phyloP scores from a whole-genome alignment of 1,139 yeast genomes.

The Barnettozyma hawaiiensis region DNA sequence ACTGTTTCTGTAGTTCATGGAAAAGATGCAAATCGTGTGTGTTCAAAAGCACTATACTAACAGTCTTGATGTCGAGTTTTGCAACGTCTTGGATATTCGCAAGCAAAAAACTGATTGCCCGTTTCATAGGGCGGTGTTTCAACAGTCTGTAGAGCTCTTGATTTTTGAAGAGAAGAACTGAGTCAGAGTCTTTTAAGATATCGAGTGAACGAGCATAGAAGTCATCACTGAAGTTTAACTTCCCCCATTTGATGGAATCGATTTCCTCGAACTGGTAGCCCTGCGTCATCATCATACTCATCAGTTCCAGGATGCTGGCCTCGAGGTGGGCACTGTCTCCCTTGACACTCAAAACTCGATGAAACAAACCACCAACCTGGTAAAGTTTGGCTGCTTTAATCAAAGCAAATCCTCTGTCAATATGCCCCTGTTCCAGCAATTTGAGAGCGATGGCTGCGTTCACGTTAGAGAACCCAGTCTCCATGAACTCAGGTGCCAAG shows the following conservation, averaged over 20 bases:
- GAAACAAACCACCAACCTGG: constrained; percentile 13
- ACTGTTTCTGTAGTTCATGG: not conserved
- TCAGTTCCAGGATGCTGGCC: not conserved
- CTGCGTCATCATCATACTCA: constrained; percentile 1
- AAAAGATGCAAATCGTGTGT: constrained; percentile 1
- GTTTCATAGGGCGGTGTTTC: not conserved
- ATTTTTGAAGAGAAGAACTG: not conserved
- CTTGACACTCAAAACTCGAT: constrained; percentile 6
- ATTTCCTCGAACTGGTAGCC: constrained; percentile 1
- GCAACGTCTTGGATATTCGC: not conserved
- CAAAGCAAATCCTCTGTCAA: constrained; percentile 11
- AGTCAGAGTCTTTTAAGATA: not conserved
- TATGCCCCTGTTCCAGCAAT: constrained; percentile 7
- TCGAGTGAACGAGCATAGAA: not conserved
- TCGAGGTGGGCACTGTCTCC: not conserved
- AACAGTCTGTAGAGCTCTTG: constrained; percentile 4
- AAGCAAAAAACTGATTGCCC: not conserved
- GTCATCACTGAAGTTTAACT: not conserved
- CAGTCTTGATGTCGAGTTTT: not conserved
- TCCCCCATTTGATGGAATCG: constrained; percentile 5
- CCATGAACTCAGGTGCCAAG: constrained; percentile 9
- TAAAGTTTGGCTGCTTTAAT: constrained; percentile 5
- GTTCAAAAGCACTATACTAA: constrained; percentile 1
- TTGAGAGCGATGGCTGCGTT: constrained; percentile 13
- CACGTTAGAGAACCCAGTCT: constrained; percentile 15